These are phyloP conservation scores for Bolboschoenus planiculmis DNA, from an alignment of 176 grass and related monocot species.

Conservation along the genomic window DNA sequence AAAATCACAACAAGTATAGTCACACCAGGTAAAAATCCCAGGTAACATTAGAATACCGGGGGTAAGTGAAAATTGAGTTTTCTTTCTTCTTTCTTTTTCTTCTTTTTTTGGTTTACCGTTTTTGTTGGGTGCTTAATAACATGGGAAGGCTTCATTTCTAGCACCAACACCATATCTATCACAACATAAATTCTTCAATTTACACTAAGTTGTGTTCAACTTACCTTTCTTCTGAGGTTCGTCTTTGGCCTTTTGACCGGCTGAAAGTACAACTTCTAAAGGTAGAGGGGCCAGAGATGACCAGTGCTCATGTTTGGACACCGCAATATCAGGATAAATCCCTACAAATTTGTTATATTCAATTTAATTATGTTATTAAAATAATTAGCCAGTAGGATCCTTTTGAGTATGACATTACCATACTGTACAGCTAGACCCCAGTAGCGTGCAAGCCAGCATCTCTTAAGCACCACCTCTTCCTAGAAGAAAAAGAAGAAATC, in stretches of 20 bases:
- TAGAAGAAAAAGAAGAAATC: constrained; percentile 37
- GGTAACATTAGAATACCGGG: not conserved
- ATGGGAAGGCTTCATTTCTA: not conserved
- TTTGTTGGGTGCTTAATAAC: not conserved
- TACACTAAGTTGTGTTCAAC: not conserved
- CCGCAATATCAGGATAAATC: constrained; percentile 91
- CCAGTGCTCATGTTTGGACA: constrained; percentile 94
- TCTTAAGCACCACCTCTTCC: constrained; percentile 97
- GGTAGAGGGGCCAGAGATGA: constrained; percentile 97
- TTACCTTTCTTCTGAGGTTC: constrained; percentile 63
- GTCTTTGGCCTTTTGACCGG: constrained; percentile 96
- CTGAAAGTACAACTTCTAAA: constrained; percentile 88
- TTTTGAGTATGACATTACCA: constrained; percentile 45
- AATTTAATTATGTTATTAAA: constrained; percentile 3
- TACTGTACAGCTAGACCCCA: constrained; percentile 94
- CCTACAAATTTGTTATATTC: constrained; percentile 48
- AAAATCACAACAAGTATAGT: not conserved
- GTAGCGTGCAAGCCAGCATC: constrained; percentile 99
- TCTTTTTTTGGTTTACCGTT: not conserved
- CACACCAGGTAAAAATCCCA: not conserved
- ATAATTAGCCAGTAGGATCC: not conserved
- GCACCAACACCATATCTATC: not conserved
- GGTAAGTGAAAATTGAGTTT: not conserved
- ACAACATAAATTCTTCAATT: constrained; percentile 6
- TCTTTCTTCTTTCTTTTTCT: not conserved